Evolutionary conservation across 495 filamentous ascomycete genomes (phyloP), one percentile per base, ranked within the genome.

Genomic region (Xylaria telfairii): DNA sequence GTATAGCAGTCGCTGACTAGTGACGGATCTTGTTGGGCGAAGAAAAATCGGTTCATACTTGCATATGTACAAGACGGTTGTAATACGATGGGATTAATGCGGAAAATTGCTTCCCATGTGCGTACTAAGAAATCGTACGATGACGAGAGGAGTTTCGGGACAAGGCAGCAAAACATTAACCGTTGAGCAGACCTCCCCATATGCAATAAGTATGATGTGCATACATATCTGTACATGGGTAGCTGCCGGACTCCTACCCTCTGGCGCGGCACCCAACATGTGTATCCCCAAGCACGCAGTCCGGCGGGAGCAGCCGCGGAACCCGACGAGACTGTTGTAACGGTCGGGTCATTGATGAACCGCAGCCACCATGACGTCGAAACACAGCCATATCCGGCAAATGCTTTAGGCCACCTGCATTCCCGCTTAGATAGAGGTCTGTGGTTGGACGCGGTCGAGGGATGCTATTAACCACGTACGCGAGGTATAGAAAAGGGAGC

Each of bases 121-220:
- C 49, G 49, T 65, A 56, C 68, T 44, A 65, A 65, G 30, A 49
- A 70, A 65, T 70, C 68, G 68, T 70, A 70, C 68, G 68, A 70
- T 65, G 34, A 19, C 57, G 32, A 57, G 28, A 69, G 30, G 39
- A 34, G 41, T 68, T 54, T 56, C 44, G 54, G 56, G 54, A 28
- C 53, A 51, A 68, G 57, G 44, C 47, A 59, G 37, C 59, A 62
- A 42, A 42, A 37, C n/a, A n/a, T n/a, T n/a, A n/a, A n/a, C 28
- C 56, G 19, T 59, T 59, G 32, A 37, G 59, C 12, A 41, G 21
- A 24, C 37, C 21, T 42, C 59, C 59, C 37, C 19, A 62, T 42
- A 62, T 62, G 59, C 59, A 62, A 42, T 41, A 62, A 26, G 34
- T 62, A 62, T 42, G 59, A 42, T 62, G 59, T 62, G 59, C 59